Evolutionary conservation across 2,329 filamentous ascomycete species (phyloP).

Genomic region (Calonectria montana): DNA sequence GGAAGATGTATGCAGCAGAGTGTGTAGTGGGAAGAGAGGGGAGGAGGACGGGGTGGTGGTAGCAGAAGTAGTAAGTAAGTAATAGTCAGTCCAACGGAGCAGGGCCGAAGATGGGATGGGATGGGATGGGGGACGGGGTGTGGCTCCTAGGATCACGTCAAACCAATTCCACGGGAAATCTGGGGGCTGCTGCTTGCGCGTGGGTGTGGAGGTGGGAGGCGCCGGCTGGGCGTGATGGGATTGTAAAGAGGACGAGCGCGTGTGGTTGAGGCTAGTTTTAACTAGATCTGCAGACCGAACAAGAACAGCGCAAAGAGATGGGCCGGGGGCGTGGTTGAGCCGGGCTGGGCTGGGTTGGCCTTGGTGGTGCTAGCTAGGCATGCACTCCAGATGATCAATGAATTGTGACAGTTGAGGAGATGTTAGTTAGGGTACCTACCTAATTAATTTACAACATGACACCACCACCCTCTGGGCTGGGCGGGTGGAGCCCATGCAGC

Average conservation of each 20-base stretch:
- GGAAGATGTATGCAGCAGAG: conserved; percentile 6
- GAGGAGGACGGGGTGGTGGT: conserved; percentile 26
- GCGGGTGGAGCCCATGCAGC: not conserved
- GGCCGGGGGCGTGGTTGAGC: not conserved
- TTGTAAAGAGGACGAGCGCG: conserved; percentile 4
- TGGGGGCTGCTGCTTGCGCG: conserved; percentile 26
- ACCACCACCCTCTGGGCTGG: not conserved
- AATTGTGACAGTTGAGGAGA: not conserved
- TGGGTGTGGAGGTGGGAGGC: conserved; percentile 6
- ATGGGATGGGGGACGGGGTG: conserved; percentile 20
- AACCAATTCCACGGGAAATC: conserved; percentile 45
- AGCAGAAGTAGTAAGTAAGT: conserved; percentile 19
- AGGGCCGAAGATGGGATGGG: conserved; percentile 20
- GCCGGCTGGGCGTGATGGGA: conserved; percentile 14
- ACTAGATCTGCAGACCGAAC: conserved; percentile 34
- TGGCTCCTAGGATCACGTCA: conserved; percentile 37
- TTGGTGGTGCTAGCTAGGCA: too few relatives aligned
- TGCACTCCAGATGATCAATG: conserved; percentile 20
- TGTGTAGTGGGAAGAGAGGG: conserved; percentile 6
- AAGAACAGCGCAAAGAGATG: not conserved
- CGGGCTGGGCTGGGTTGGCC: not conserved
- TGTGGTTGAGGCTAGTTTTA: conserved; percentile 3
- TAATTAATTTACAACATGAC: not conserved
- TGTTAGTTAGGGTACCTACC: not conserved
- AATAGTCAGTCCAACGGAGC: not conserved